A percentile compares a stretch with the other conserved stretches of the same genome.
These are phyloP conservation scores for Coprinopsis cinerea DNA, from an alignment of 768 basidiomycete genomes.

Conservation along the genomic window DNA sequence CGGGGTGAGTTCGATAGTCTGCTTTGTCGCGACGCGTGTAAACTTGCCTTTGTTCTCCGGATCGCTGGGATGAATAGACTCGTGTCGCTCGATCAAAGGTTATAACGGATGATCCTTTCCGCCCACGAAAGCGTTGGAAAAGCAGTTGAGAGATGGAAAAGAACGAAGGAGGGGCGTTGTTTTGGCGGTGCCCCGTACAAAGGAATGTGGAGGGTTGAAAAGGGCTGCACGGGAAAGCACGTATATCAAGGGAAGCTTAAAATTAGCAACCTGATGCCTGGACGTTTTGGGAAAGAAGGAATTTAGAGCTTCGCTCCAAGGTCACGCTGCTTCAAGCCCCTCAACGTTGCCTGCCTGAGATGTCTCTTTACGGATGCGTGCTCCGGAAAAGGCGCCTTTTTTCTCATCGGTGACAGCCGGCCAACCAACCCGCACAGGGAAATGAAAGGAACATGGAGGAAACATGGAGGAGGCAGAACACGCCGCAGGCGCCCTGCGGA, in stretches of 20 bases:
- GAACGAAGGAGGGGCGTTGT: no score
- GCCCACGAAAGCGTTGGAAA: no score
- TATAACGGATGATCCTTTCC: no score
- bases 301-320: not conserved
- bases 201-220: not conserved
- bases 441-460: slow-evolving; percentile 6
- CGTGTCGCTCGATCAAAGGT: no score
- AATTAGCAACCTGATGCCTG: not conserved
- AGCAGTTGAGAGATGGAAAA: no score
- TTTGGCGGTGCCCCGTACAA: no score
- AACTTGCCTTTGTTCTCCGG: no score
- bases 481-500: not conserved
- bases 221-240: not conserved
- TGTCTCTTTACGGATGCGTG: not conserved
- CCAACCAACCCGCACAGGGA: not conserved
- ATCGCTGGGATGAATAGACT: no score
- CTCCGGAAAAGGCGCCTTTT: not conserved
- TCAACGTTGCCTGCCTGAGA: no score
- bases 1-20: no score
- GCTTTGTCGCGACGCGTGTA: no score
- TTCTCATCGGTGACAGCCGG: not conserved
- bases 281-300: slow-evolving; percentile 3
- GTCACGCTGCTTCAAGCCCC: slow-evolving; percentile 1
- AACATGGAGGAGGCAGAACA: no score
- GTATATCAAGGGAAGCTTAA: not conserved